phyloP scores from a whole-genome alignment of 805 yeast genomes.

The Saturnispora diversa region DNA sequence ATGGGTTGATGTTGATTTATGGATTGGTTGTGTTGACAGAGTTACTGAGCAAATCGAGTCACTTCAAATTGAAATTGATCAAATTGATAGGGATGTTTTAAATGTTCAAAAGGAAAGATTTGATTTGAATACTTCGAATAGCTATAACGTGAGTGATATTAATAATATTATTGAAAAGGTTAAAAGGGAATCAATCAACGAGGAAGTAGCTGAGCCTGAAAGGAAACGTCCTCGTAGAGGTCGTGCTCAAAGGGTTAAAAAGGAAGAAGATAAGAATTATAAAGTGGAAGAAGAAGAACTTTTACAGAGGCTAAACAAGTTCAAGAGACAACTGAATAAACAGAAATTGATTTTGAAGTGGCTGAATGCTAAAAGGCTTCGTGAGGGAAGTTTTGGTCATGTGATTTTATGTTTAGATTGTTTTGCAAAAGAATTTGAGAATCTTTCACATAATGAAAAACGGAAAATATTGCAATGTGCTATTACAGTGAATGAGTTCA shows the following conservation, averaged over 20 bases:
- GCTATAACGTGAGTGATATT: conserved; percentile 10
- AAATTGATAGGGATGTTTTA: neutral
- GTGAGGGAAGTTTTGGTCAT: conserved; percentile 23
- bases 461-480: neutral
- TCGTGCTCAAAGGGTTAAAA: conserved; percentile 2
- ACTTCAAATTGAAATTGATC: neutral
- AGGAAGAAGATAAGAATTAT: conserved; percentile 4
- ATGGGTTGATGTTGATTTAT: conserved; percentile 35
- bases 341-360: conserved; percentile 13
- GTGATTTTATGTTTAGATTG: conserved; percentile 23
- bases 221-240: neutral
- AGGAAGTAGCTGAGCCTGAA: conserved; percentile 20
- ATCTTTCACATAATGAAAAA: neutral
- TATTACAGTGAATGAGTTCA: no score
- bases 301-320: neutral
- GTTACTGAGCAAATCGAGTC: conserved; percentile 3
- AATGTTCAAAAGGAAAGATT: neutral
- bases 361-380: conserved; percentile 19
- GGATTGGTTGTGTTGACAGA: conserved; percentile 14
- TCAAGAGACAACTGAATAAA: neutral
- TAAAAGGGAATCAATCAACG: conserved; percentile 15
- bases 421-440: conserved; percentile 14
- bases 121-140: neutral
- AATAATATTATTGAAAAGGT: conserved; percentile 1
- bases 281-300: conserved; percentile 8